Evolutionary conservation across 352 stramenopile genomes (phyloP).

Genomic region (Pythium utonaiense): DNA sequence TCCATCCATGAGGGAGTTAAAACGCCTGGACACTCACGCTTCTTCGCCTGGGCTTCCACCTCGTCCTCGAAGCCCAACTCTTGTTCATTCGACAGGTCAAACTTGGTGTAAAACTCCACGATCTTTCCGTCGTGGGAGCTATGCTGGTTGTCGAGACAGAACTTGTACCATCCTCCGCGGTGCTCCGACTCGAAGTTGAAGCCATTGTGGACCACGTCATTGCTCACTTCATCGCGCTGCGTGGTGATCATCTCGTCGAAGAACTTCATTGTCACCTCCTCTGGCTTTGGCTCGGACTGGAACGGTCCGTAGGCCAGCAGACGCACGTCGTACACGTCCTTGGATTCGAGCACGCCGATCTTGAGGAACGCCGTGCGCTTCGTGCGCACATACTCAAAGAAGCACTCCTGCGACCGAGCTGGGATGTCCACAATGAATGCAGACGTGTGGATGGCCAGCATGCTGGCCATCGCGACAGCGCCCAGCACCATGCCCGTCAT

Average conservation of each 20-base stretch:
- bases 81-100: constrained; percentile 71
- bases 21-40: constrained; percentile 38
- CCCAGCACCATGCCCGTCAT: constrained; percentile 8
- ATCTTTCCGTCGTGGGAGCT: constrained; percentile 56
- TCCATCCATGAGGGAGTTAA: not conserved
- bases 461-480: constrained; percentile 23
- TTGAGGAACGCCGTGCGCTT: constrained; percentile 84
- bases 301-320: constrained; percentile 75
- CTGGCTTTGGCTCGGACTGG: constrained; percentile 36
- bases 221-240: constrained; percentile 53
- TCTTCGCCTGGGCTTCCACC: constrained; percentile 52
- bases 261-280: constrained; percentile 57
- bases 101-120: constrained; percentile 82
- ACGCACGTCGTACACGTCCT: constrained; percentile 71
- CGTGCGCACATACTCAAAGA: constrained; percentile 82
- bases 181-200: constrained; percentile 88
- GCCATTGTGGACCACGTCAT: constrained; percentile 80
- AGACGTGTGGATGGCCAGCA: constrained; percentile 22
- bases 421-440: constrained; percentile 62
- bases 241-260: constrained; percentile 76
- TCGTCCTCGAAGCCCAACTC: constrained; percentile 75
- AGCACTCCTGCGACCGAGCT: constrained; percentile 59
- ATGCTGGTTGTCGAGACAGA: constrained; percentile 79
- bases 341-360: constrained; percentile 71
- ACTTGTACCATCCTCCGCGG: constrained; percentile 83